Evolutionary conservation across 1,139 yeast genomes (phyloP).

Genomic region (Candida pseudoviswanathii): DNA sequence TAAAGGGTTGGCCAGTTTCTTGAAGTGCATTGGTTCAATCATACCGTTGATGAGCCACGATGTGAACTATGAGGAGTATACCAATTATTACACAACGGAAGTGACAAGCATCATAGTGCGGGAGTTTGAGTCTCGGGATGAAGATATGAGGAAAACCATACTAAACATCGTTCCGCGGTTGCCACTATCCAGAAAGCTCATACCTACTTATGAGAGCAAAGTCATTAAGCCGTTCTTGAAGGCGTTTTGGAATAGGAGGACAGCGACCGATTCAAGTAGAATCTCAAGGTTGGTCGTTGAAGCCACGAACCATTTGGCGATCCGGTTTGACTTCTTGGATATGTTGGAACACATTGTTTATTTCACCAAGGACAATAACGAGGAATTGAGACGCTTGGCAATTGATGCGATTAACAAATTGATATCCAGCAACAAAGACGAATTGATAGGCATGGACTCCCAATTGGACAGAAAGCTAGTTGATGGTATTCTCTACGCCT

Average conservation of each 20-base stretch:
- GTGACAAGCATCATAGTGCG: constrained; percentile 66
- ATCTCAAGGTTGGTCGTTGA: constrained; percentile 65
- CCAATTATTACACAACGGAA: constrained; percentile 76
- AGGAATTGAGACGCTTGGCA: constrained; percentile 77
- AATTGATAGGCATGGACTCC: constrained; percentile 39
- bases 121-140: constrained; percentile 83
- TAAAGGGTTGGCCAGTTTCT: constrained; percentile 69
- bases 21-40: constrained; percentile 77
- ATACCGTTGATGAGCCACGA: constrained; percentile 79
- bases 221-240: constrained; percentile 67
- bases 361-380: constrained; percentile 79
- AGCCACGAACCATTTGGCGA: constrained; percentile 69
- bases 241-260: constrained; percentile 77
- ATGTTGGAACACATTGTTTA: constrained; percentile 60
- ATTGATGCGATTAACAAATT: constrained; percentile 60
- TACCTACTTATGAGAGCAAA: constrained; percentile 36
- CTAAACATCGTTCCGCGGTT: constrained; percentile 40
- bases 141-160: constrained; percentile 82
- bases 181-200: constrained; percentile 34
- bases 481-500: constrained; percentile 83
- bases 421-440: constrained; percentile 28
- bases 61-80: constrained; percentile 61
- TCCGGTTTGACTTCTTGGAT: constrained; percentile 65
- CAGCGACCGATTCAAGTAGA: constrained; percentile 54
- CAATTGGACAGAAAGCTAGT: constrained; percentile 64